phyloP scores from a whole-genome alignment of 2,329 filamentous ascomycete species.

The Tricladium varicosporioides region DNA sequence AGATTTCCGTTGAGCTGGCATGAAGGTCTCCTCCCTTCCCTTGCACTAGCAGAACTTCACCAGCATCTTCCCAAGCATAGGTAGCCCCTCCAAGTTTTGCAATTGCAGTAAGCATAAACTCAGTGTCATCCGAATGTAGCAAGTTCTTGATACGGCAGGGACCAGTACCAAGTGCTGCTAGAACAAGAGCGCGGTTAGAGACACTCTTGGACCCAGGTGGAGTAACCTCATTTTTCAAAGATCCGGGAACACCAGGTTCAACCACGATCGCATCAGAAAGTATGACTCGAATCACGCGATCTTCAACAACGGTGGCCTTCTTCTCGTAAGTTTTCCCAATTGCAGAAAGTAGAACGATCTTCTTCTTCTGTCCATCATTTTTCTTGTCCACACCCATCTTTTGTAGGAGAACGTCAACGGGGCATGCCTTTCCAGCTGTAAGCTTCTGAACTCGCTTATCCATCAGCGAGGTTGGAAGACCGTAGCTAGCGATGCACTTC shows the following conservation, averaged over 20 bases:
- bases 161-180: conserved; percentile 85
- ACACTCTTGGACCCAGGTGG: conserved; percentile 97
- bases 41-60: conserved; percentile 84
- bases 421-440: conserved; percentile 83
- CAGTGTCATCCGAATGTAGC: conserved; percentile 93
- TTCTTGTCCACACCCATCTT: conserved; percentile 99
- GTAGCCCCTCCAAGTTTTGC: conserved; percentile 79
- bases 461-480: conserved; percentile 78
- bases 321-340: conserved; percentile 88
- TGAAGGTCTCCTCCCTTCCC: conserved; percentile 85
- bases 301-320: conserved; percentile 84
- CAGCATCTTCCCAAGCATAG: conserved; percentile 91
- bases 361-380: conserved; percentile 93
- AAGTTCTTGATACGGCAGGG: conserved; percentile 88
- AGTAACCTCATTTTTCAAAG: conserved; percentile 69
- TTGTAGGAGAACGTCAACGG: conserved; percentile 77
- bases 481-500: conserved; percentile 94
- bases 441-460: conserved; percentile 81
- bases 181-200: conserved; percentile 90
- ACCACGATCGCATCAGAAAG: conserved; percentile 78
- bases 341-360: conserved; percentile 86
- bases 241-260: conserved; percentile 65
- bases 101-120: conserved; percentile 96
- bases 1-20: conserved; percentile 75
- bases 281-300: conserved; percentile 77